Percentiles rank a stretch among this genome's conserved stretches.
These are phyloP conservation scores for Hydnomerulius pinastri DNA, from an alignment of 768 basidiomycete genomes.

Conservation along the genomic window DNA sequence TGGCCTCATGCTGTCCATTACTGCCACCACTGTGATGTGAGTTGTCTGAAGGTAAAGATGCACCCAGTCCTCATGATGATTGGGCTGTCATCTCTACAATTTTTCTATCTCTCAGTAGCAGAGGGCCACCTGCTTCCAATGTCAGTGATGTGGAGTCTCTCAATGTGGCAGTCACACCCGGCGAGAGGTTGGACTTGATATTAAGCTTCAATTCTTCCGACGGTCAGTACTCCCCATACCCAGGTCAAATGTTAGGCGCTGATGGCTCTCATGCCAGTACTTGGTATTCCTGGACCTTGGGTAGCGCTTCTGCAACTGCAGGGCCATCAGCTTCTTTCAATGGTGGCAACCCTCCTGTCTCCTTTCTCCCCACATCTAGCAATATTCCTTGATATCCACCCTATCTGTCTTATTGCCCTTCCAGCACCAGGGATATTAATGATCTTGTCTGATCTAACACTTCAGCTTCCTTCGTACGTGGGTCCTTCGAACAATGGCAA, in stretches of 20 bases:
- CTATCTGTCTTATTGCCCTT: constrained; percentile 25
- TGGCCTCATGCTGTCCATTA: constrained; percentile 26
- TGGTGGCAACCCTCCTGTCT: constrained; percentile 16
- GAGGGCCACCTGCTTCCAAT: constrained; percentile 5
- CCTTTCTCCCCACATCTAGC: constrained; percentile 22
- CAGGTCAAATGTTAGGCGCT: constrained; percentile 10
- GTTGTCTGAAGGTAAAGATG: constrained; percentile 21
- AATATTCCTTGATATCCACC: constrained; percentile 23
- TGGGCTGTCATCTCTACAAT: constrained; percentile 21
- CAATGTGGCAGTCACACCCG: constrained; percentile 10
- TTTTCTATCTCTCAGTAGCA: constrained; percentile 18
- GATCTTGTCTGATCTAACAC: constrained; percentile 4
- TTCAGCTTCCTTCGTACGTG: too few relatives aligned
- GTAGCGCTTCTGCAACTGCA: constrained; percentile 3
- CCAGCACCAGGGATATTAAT: too few relatives aligned
- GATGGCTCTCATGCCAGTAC: constrained; percentile 3
- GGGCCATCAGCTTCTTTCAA: constrained; percentile 14
- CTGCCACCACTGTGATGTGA: constrained; percentile 25
- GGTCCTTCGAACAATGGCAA: too few relatives aligned
- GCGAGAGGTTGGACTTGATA: constrained; percentile 14
- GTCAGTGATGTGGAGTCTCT: constrained; percentile 7
- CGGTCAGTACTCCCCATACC: constrained; percentile 20
- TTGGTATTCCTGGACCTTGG: constrained; percentile 17
- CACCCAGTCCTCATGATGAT: constrained; percentile 11
- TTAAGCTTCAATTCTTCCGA: constrained; percentile 19